phyloP scores from a whole-genome alignment of 2,329 filamentous ascomycete species.

The Pseudogymnoascus sp. region DNA sequence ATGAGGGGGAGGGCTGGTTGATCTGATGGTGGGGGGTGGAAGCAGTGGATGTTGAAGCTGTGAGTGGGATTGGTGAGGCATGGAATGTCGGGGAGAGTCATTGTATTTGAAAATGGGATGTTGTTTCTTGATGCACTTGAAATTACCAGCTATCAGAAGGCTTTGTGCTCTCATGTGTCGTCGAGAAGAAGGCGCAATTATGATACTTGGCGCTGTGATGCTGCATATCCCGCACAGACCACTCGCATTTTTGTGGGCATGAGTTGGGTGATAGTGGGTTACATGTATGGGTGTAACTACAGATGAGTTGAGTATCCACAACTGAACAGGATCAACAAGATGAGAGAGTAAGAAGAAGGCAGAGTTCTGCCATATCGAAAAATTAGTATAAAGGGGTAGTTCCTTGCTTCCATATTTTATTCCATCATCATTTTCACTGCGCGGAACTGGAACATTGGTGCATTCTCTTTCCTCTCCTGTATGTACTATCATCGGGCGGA shows the following conservation, averaged over 20 bases:
- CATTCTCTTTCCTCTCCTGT: not conserved
- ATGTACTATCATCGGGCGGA: not conserved
- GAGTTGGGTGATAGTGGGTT: not conserved
- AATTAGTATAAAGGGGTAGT: not conserved
- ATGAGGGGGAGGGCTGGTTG: constrained; percentile 15
- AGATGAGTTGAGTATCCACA: not conserved
- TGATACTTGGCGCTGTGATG: not conserved
- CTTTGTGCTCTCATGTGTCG: not conserved
- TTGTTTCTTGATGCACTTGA: not conserved
- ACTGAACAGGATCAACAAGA: not conserved
- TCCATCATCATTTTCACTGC: not conserved
- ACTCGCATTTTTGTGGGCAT: not conserved
- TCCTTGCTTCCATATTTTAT: not conserved
- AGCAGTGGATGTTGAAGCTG: constrained; percentile 15
- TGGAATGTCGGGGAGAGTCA: constrained; percentile 13
- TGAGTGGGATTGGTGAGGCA: constrained; percentile 15
- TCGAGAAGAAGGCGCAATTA: not conserved
- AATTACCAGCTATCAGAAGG: not conserved
- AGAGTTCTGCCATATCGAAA: not conserved
- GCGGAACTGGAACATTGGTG: not conserved
- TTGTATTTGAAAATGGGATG: not conserved
- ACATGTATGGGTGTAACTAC: not conserved
- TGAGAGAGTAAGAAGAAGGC: not conserved
- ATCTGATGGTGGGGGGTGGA: constrained; percentile 14
- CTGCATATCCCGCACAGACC: not conserved